Evolutionary conservation across 1,284 basidiomycete genomes (phyloP).

Genomic region (Ceratobasidium sp.): DNA sequence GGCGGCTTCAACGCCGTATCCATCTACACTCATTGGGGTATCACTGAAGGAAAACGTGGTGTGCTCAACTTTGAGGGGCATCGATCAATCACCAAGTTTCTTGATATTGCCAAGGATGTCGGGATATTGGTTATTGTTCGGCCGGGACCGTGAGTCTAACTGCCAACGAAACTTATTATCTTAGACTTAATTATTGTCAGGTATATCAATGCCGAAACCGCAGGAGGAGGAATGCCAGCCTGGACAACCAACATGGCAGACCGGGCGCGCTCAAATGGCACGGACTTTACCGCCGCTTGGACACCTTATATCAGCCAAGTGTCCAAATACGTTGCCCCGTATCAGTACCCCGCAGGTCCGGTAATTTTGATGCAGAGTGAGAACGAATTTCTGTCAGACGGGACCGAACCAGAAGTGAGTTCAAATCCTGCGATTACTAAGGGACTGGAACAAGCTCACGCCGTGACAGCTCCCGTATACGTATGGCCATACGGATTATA

Average conservation of each 20-base stretch:
- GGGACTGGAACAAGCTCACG: neutral
- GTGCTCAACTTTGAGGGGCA: constrained; percentile 44
- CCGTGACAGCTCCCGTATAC: constrained; percentile 1
- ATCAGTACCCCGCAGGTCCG: constrained; percentile 54
- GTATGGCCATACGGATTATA: constrained; percentile 30
- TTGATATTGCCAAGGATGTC: constrained; percentile 46
- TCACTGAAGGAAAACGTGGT: constrained; percentile 46
- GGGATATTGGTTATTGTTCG: constrained; percentile 47
- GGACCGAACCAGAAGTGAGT: neutral
- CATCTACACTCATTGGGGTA: constrained; percentile 47
- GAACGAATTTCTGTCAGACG: constrained; percentile 17
- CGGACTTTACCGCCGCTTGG: constrained; percentile 36
- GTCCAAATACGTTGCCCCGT: constrained; percentile 21
- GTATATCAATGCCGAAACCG: constrained; percentile 45
- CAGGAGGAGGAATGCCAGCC: constrained; percentile 39
- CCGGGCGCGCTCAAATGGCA: constrained; percentile 22
- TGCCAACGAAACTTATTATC: neutral
- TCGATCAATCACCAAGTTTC: constrained; percentile 40
- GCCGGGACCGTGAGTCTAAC: constrained; percentile 38
- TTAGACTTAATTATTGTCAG: neutral
- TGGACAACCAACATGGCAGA: constrained; percentile 31
- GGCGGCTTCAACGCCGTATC: constrained; percentile 48
- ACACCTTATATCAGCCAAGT: constrained; percentile 28
- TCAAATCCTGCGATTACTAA: neutral
- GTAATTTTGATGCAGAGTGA: constrained; percentile 27